Evolutionary conservation across 805 yeast species (phyloP).

Genomic region (Hanseniaspora pseudoguilliermondii): DNA sequence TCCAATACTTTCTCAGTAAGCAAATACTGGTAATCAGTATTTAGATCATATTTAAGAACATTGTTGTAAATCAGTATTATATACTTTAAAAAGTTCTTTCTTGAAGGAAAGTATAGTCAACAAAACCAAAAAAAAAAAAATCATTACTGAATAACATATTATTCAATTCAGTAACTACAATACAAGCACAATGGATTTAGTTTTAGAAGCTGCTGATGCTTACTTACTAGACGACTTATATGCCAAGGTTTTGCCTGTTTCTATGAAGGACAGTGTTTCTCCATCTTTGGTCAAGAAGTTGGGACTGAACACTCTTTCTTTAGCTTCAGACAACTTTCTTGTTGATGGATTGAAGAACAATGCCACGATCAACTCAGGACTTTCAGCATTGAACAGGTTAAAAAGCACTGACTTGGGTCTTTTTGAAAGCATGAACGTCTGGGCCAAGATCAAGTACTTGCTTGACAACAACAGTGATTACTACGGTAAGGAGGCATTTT

Average conservation of each 20-base stretch:
- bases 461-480: constrained; percentile 29
- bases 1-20: too few relatives aligned
- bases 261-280: constrained; percentile 32
- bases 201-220: constrained; percentile 67
- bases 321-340: constrained; percentile 20
- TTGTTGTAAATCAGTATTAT: too few relatives aligned
- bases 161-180: neutral
- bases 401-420: constrained; percentile 7
- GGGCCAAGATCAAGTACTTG: constrained; percentile 13
- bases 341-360: constrained; percentile 12
- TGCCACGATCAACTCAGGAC: constrained; percentile 1
- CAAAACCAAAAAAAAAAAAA: neutral
- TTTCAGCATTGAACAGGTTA: constrained; percentile 3
- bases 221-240: constrained; percentile 62
- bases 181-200: constrained; percentile 61
- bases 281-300: constrained; percentile 18
- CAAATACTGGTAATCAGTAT: too few relatives aligned
- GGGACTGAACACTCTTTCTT: constrained; percentile 20
- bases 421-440: constrained; percentile 13
- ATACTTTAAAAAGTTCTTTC: too few relatives aligned
- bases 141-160: too few relatives aligned
- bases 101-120: neutral
- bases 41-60: too few relatives aligned
- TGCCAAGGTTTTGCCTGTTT: constrained; percentile 52
- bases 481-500: constrained; percentile 50